Evolutionary conservation across 139 green algal species (phyloP), one percentile per base, ranked within the genome.

Genomic region (Chlorella vulgaris): DNA sequence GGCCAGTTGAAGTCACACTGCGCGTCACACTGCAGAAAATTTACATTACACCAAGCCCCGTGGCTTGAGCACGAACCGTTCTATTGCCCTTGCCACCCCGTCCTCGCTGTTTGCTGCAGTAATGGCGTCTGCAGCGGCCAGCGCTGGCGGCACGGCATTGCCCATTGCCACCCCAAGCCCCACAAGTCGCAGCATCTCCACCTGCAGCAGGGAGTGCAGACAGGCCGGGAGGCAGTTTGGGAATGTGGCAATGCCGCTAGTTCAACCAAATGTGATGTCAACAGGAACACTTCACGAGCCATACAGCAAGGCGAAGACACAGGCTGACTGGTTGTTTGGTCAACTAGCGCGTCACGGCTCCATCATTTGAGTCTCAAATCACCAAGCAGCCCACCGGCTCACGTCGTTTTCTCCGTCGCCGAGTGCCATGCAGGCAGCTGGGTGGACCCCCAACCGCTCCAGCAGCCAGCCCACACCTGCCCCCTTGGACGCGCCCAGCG

Each of bases 41-140:
- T 65, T 15, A 8, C 55, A 21, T 13, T 63, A 75, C 7, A 78
- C 28, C 38, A 89, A 39, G 13, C 85, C 85, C 39, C 78, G 76
- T 13, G 86, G 86, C 19, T 71, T 22, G 38, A 97, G 67, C 22
- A 98, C 95, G 83, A 85, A 98, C 26, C 76, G 51, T 65, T 93
- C 50, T 2, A 98, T 94, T 1, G 96, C 95, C 38, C 93, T 74
- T 6, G 94, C 95, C 39, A 98, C 95, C 1, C 93, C 95, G 55
- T 98, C 91, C 55, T 98, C 86, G 67, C 98, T 90, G 74, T 98
- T 98, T 84, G 69, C 91, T 19, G 35, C 66, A 4, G 89, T 83
- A 28, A 92, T 68, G 5, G 90, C 88, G 26, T 92, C 86, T 18
- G 93, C 89, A 3, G 87, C 93, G 0, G 55, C 83, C 74, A 35